Conservation (phyloP, 176 grass and related monocot genomes). For the Carex myosuroides region DNA sequence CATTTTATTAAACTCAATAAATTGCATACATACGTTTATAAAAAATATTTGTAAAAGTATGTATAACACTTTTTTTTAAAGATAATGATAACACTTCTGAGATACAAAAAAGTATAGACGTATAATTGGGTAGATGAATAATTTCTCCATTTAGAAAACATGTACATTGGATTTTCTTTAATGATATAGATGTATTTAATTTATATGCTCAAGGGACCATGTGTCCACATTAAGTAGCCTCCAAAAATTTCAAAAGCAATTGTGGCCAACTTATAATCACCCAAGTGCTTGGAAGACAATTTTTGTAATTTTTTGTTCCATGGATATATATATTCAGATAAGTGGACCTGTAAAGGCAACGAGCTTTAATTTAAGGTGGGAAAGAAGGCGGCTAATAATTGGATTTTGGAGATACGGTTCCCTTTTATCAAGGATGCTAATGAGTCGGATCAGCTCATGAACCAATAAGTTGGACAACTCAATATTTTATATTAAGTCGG, state of each 20-base stretch:
- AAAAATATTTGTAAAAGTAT: no score
- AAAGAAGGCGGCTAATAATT: conserved; percentile 11
- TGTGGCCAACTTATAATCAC: conserved; percentile 14
- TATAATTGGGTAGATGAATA: not conserved
- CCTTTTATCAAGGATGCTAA: not conserved
- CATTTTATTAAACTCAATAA: no score
- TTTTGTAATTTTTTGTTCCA: not conserved
- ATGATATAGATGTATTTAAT: not conserved
- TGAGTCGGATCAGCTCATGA: no score
- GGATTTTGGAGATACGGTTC: not conserved
- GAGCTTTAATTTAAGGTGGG: not conserved
- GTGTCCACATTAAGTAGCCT: conserved; percentile 1
- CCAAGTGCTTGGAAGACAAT: conserved; percentile 20
- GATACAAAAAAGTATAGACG: no score
- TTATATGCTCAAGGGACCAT: conserved; percentile 20
- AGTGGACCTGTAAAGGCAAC: not conserved
- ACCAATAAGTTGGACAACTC: no score
- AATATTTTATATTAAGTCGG: no score
- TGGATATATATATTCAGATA: not conserved
- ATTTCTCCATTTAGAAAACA: not conserved
- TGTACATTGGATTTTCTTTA: not conserved
- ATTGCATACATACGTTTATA: no score
- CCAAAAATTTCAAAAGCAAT: not conserved
- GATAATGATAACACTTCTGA: not conserved
- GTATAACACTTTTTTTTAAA: not conserved